These are phyloP conservation scores for Silene conica DNA, from an alignment of 148 eudicot genomes.

Conservation along the genomic window DNA sequence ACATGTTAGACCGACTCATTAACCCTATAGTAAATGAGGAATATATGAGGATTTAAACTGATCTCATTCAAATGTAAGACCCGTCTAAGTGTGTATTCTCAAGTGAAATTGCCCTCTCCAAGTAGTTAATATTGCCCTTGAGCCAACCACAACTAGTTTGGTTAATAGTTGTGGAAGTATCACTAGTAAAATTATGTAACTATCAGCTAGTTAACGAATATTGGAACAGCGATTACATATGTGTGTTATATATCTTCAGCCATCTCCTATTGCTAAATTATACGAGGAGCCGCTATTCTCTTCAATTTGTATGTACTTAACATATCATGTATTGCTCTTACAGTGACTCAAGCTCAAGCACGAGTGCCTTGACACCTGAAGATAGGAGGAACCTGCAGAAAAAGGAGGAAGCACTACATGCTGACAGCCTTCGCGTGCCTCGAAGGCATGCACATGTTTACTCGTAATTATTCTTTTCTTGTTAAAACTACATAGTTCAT, in stretches of 20 bases:
- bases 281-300: neutral
- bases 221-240: neutral
- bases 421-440: slow-evolving; percentile 89
- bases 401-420: slow-evolving; percentile 78
- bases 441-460: slow-evolving; percentile 51
- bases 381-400: slow-evolving; percentile 64
- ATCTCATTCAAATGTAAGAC: no score
- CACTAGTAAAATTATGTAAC: neutral
- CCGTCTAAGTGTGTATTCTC: no score
- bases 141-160: neutral
- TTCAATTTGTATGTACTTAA: neutral
- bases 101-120: no score
- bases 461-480: neutral
- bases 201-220: neutral
- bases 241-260: neutral
- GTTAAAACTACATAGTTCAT: neutral
- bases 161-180: neutral
- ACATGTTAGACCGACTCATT: no score
- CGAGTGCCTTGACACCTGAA: slow-evolving; percentile 47
- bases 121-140: no score
- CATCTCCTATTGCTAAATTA: neutral
- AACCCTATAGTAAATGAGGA: no score
- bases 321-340: slow-evolving; percentile 7
- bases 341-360: slow-evolving; percentile 71
- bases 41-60: no score